Base-by-base conservation (phyloP, 1,284 basidiomycete genomes). In the Lentinula novae-zelandiae region DNA sequence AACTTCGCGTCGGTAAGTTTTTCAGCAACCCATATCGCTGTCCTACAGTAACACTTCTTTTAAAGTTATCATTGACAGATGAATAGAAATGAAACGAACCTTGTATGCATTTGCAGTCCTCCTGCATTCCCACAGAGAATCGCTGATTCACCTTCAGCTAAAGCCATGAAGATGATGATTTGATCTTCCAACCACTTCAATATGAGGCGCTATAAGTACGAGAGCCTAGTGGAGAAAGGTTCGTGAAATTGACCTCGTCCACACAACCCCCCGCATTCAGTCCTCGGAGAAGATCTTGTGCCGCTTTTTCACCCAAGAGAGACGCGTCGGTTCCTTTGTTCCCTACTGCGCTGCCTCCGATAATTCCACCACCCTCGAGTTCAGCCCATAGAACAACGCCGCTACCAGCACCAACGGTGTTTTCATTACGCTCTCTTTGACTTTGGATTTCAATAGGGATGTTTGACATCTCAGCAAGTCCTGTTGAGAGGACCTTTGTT, bases 301-400 rank as follows among this genome's bases (percentile, higher is more conserved):
- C 88, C 33, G 89, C 89, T 60, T 80, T 78, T 42, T 76, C 72
- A 6, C 86, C 89, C 9, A 88, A 80, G 2, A 67, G 64, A 44
- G 71, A 70, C 0, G 84, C 75, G 15, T 75, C 68, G 52, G 74
- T 71, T 15, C 76, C 75, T 65, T 82, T 85, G 34, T 69, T 71
- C 3, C 87, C 86, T 27, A 89, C 73, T 2, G 85, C 82, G 64
- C 83, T 86, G 2, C 86, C 88, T 2, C 82, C 86, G 40, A 90
- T 74, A 17, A 85, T 68, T 53, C 86, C 88, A 0, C 87, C 88
- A 6, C 75, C 76, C 39, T 81, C 79, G 12, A 88, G 81, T 69
- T 88, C 83, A 0, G 89, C 89, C 85, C 86, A 89, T 9, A 91
- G 69, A 1, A 89, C 74, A 58, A 90, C 82, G 0, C 88, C 87